A percentile compares a stretch with the other conserved stretches of the same genome.
These are phyloP conservation scores for Fomitopsis pulvina DNA, from an alignment of 768 basidiomycete genomes.

Conservation along the genomic window DNA sequence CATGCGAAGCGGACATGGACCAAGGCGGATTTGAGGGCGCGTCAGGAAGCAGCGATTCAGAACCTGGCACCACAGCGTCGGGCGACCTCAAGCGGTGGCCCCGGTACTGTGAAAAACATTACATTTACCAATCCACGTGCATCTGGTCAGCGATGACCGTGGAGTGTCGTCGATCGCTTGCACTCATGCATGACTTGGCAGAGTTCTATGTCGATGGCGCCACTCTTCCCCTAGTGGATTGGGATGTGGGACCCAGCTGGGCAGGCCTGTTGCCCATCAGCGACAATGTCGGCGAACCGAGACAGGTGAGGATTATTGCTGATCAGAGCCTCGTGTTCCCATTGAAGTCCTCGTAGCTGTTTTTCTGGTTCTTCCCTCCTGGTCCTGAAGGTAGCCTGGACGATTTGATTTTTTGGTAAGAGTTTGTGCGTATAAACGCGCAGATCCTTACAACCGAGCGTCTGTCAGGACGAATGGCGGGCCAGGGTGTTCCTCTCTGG, in stretches of 20 bases:
- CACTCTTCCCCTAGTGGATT: constrained; percentile 60
- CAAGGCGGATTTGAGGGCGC: constrained; percentile 37
- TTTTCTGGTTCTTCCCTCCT: constrained; percentile 84
- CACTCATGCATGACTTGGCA: constrained; percentile 16
- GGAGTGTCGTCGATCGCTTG: neutral
- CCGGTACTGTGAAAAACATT: constrained; percentile 45
- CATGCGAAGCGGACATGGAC: constrained; percentile 12
- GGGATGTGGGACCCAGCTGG: constrained; percentile 73
- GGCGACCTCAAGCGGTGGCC: constrained; percentile 5
- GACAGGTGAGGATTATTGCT: constrained; percentile 38
- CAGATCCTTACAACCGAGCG: neutral
- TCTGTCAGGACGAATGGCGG: constrained; percentile 38
- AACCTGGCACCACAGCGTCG: constrained; percentile 22
- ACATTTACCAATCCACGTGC: constrained; percentile 65
- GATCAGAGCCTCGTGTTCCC: neutral
- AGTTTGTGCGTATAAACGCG: neutral
- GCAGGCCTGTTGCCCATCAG: constrained; percentile 71
- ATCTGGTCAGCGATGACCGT: constrained; percentile 34
- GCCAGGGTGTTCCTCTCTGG: constrained; percentile 70
- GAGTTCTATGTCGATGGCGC: constrained; percentile 69
- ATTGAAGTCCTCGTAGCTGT: constrained; percentile 38
- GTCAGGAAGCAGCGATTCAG: constrained; percentile 43
- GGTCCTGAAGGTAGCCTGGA: constrained; percentile 65
- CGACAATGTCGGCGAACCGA: constrained; percentile 48
- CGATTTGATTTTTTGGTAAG: constrained; percentile 69